Conservation (phyloP, 2,329 filamentous ascomycete genomes). For the Stemphylium beticola region DNA sequence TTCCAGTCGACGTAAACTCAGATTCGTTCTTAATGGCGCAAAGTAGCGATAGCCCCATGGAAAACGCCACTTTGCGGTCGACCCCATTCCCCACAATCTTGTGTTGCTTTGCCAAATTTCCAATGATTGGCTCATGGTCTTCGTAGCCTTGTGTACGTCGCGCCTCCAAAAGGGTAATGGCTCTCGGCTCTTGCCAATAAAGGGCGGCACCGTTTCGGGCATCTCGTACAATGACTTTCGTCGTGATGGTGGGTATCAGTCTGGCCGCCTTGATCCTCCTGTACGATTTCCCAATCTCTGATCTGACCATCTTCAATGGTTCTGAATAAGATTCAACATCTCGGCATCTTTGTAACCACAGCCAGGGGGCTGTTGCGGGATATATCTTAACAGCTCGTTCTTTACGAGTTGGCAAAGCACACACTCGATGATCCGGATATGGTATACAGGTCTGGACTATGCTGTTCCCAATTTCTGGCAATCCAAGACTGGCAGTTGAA, state of each 20-base stretch:
- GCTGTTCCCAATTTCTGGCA: slow-evolving; percentile 68
- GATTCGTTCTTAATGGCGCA: slow-evolving; percentile 10
- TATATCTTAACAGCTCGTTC: slow-evolving; percentile 59
- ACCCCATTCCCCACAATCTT: slow-evolving; percentile 79
- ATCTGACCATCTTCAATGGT: slow-evolving; percentile 25
- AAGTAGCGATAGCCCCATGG: slow-evolving; percentile 66
- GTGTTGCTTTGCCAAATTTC: slow-evolving; percentile 62
- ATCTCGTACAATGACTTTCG: slow-evolving; percentile 59
- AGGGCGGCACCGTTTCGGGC: slow-evolving; percentile 61
- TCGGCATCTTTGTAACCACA: slow-evolving; percentile 36
- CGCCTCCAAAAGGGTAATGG: slow-evolving; percentile 69
- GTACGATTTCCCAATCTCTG: slow-evolving; percentile 50
- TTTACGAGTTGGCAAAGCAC: slow-evolving; percentile 10
- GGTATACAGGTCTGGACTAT: slow-evolving; percentile 66
- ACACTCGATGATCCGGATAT: slow-evolving; percentile 72
- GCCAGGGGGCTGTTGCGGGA: slow-evolving; percentile 63
- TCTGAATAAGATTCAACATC: slow-evolving; percentile 47
- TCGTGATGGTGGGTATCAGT: slow-evolving; percentile 70
- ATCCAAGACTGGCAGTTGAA: slow-evolving; percentile 61
- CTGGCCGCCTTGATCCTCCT: slow-evolving; percentile 59
- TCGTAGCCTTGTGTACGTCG: slow-evolving; percentile 72
- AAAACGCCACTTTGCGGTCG: slow-evolving; percentile 69
- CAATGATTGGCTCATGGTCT: slow-evolving; percentile 74
- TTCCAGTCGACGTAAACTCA: background rate
- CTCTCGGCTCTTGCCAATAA: slow-evolving; percentile 71